Conservation (phyloP, 2,329 filamentous ascomycete genomes). For the Aspergillus persii region DNA sequence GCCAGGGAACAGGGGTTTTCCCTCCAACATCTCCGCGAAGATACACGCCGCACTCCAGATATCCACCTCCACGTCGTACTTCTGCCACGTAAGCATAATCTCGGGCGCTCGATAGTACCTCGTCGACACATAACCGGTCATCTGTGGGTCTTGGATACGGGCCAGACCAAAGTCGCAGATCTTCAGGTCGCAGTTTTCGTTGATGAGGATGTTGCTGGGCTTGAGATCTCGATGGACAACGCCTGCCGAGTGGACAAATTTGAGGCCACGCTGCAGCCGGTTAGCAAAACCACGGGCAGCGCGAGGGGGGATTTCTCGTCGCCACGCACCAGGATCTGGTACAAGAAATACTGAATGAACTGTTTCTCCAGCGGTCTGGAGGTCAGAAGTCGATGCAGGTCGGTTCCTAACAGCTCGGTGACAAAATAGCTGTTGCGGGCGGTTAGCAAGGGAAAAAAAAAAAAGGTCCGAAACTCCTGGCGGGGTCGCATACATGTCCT, state of each 20-base stretch:
- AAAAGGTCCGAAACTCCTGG: not conserved
- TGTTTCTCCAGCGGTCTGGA: slow-evolving; percentile 97
- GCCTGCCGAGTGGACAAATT: slow-evolving; percentile 98
- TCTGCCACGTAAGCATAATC: slow-evolving; percentile 99
- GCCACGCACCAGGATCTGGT: slow-evolving; percentile 86
- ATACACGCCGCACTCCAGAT: slow-evolving; percentile 99
- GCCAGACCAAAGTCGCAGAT: slow-evolving; percentile 99
- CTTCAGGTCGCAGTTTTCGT: slow-evolving; percentile 99
- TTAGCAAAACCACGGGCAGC: slow-evolving; percentile 14
- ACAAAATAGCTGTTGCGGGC: slow-evolving; percentile 76
- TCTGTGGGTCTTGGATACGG: slow-evolving; percentile 97
- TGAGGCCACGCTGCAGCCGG: slow-evolving; percentile 74
- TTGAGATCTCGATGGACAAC: slow-evolving; percentile 98
- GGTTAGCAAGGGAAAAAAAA: slow-evolving; percentile 9
- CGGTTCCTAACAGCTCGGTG: slow-evolving; percentile 93
- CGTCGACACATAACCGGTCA: slow-evolving; percentile 98
- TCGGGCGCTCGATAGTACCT: slow-evolving; percentile 98
- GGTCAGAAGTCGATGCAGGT: slow-evolving; percentile 90
- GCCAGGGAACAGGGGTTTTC: slow-evolving; percentile 95
- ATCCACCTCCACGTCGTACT: slow-evolving; percentile 98
- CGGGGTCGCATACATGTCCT: slow-evolving; percentile 73
- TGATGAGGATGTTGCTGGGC: slow-evolving; percentile 98
- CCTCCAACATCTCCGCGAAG: slow-evolving; percentile 98
- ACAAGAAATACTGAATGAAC: slow-evolving; percentile 99
- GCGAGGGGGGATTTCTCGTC: not conserved